Base-by-base conservation (phyloP, 371 early-diverging fungal species). In the Apophysomyces elegans region DNA sequence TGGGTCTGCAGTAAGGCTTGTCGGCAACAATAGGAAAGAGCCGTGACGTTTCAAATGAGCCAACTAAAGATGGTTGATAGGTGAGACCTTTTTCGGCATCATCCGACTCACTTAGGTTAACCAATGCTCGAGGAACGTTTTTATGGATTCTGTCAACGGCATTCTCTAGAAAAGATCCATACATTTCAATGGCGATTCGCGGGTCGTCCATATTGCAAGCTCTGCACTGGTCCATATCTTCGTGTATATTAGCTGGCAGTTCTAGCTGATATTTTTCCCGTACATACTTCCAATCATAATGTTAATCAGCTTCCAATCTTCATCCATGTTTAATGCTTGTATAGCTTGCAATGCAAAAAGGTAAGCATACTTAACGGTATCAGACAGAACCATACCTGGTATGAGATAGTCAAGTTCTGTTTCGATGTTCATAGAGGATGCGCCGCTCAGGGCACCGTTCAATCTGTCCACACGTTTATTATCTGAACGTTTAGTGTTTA, bases 361-460 rank as follows among this genome's bases (percentile, higher is more conserved):
- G 7, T 75, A 39, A 5, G 72, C 72, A 66, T 74, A 73, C 8
- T 75, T 61, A 12, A 21, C 32, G n/a, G 18, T 32, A 18, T 62
- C 35, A 14, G 9, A 38, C 1, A 26, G 32, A 26, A 26, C 14
- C 63, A 57, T 75, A 78, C 75, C 59, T 16, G 59, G 44, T 18
- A 80, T 64, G 16, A 83, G 58, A 68, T 80, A 83, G 32, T 73
- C 63, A 4, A 80, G 35, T 57, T 83, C 73, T 37, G 63, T 62
- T 7, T 78, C 64, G 41, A 83, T 64, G 37, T 80, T 78, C 37
- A 46, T 60, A 1, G 76, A 75, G 56, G 75, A 46, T 4, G 72
- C 75, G 36, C 80, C 80, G 56, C 76, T 76, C 21, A 76, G 71
- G n/a, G 84, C 84, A 36, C 74, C 77, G 69, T 81, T 83, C 13